A percentile compares a stretch with the other conserved stretches of the same genome.
phyloP scores from a whole-genome alignment of 768 basidiomycete genomes.

The Rhodosporidiobolus sp. region DNA sequence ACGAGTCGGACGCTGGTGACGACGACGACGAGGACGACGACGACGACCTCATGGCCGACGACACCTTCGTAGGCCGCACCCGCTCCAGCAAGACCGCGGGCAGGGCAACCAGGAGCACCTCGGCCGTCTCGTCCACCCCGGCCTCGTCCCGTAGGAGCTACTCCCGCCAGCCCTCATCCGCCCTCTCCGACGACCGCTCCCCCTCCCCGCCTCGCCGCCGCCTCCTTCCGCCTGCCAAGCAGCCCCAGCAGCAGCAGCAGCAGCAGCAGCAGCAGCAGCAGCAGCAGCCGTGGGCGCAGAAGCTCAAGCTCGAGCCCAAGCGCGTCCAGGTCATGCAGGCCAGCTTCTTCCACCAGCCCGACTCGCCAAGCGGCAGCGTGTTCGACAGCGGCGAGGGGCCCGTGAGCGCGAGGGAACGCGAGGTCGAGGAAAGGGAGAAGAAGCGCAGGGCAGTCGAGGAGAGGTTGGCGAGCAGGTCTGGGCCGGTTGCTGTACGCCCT shows the following conservation, averaged over 20 bases:
- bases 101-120: not conserved
- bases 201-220: not conserved
- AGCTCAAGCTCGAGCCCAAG: conserved; percentile 74
- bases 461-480: not conserved
- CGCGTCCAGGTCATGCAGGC: conserved; percentile 93
- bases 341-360: conserved; percentile 59
- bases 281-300: conserved; percentile 61
- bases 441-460: conserved; percentile 14
- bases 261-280: not conserved
- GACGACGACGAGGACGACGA: conserved; percentile 5
- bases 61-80: not conserved
- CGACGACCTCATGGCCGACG: not conserved
- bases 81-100: not conserved
- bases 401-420: not conserved
- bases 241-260: not conserved
- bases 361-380: not conserved
- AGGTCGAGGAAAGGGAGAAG: not conserved
- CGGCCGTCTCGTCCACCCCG: not conserved
- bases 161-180: too few species aligned
- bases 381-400: conserved; percentile 3
- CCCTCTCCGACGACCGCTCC: not conserved
- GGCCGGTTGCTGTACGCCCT: not conserved
- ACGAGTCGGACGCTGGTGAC: not conserved
- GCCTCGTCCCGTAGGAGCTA: not conserved
- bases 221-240: not conserved